Percentiles rank a stretch among this genome's conserved stretches.
Evolutionary conservation across 371 early-diverging fungal species (phyloP).

Genomic region (Fennellomyces sp.): DNA sequence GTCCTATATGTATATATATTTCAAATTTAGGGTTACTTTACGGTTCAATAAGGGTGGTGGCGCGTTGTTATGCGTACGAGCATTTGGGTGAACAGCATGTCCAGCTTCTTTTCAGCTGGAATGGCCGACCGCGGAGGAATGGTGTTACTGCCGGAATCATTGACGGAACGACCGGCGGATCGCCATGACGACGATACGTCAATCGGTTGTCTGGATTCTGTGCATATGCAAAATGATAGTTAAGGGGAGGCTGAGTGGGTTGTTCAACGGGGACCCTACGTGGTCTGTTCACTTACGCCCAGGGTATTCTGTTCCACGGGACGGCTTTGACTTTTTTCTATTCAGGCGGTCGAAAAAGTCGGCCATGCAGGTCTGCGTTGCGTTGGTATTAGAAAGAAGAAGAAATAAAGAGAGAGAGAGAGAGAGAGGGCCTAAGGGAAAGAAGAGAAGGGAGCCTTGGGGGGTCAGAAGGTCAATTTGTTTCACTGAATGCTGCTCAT

Average conservation of each 20-base stretch:
- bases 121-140: slow-evolving; percentile 12
- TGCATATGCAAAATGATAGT: not conserved
- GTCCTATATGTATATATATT: slow-evolving; percentile 20
- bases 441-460: not conserved
- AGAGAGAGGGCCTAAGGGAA: not conserved
- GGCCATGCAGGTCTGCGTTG: slow-evolving; percentile 15
- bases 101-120: slow-evolving; percentile 33
- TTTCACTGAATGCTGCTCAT: not conserved
- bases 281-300: too few relatives aligned
- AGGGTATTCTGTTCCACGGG: too few relatives aligned
- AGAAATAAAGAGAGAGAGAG: not conserved
- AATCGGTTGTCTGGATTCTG: not conserved
- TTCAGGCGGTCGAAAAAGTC: slow-evolving; percentile 32
- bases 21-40: not conserved
- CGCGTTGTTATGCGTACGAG: slow-evolving; percentile 43
- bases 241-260: slow-evolving; percentile 3
- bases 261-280: too few relatives aligned
- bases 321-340: slow-evolving; percentile 19
- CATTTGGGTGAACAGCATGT: slow-evolving; percentile 40
- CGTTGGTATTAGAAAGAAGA: not conserved
- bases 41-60: too few relatives aligned
- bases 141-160: slow-evolving; percentile 2
- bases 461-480: not conserved
- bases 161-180: slow-evolving; percentile 1
- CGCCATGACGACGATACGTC: slow-evolving; percentile 11